Percentiles rank a stretch among this genome's conserved stretches.
Evolutionary conservation across 208 protist genomes (phyloP).

Genomic region (Trypanosoma cruzi): DNA sequence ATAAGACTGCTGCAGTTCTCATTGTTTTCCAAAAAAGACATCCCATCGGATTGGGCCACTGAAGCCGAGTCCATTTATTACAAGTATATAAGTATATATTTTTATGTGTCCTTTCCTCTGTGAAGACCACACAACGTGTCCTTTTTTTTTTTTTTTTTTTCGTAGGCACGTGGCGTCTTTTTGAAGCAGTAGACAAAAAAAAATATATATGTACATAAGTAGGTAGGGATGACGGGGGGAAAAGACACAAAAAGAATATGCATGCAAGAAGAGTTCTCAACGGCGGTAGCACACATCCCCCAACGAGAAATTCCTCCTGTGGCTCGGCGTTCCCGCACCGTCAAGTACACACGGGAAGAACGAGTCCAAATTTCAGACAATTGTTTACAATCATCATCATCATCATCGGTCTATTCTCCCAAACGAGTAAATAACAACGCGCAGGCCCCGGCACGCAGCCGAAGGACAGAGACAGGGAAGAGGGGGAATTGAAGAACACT

Average conservation of each 20-base stretch:
- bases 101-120: not conserved
- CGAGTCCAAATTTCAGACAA: not conserved
- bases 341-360: not conserved
- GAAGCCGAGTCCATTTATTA: not conserved
- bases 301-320: not conserved
- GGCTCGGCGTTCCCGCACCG: not conserved
- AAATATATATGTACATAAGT: not conserved
- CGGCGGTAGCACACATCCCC: too few species aligned
- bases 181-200: not conserved
- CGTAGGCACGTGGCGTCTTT: too few species aligned
- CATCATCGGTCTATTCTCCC: too few species aligned
- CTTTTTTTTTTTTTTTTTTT: not conserved
- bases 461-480: too few species aligned
- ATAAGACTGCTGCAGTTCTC: not conserved
- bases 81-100: too few species aligned
- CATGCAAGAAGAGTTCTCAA: not conserved
- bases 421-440: too few species aligned
- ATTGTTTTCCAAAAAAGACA: not conserved
- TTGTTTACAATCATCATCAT: not conserved
- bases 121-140: not conserved
- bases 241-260: not conserved
- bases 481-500: too few species aligned
- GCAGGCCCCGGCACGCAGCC: too few species aligned
- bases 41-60: not conserved
- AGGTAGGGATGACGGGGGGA: too few species aligned